A percentile compares a stretch with the other conserved stretches of the same genome.
Evolutionary conservation across 2,329 filamentous ascomycete species (phyloP).

Genomic region (Rutstroemia sp.): DNA sequence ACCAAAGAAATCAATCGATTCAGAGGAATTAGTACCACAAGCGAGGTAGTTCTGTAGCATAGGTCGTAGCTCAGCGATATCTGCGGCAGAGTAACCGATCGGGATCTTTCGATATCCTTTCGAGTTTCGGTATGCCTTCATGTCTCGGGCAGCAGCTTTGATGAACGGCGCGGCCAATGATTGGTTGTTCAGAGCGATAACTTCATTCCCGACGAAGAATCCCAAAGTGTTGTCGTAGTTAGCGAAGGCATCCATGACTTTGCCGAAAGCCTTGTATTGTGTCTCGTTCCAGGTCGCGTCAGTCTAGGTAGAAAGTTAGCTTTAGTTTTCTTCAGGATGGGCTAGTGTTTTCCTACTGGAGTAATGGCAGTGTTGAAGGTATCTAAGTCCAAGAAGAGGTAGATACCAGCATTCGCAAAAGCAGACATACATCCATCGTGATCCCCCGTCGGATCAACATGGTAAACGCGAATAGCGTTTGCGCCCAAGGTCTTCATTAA

Average conservation of each 20-base stretch:
- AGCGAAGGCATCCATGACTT: constrained; percentile 26
- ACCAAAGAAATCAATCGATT: constrained; percentile 75
- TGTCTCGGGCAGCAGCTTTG: constrained; percentile 72
- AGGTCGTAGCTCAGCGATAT: constrained; percentile 62
- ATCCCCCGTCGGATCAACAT: constrained; percentile 64
- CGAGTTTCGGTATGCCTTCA: constrained; percentile 71
- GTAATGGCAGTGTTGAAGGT: constrained; percentile 64
- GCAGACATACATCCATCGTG: constrained; percentile 76
- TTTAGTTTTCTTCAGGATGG: background rate
- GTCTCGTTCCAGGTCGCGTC: constrained; percentile 64
- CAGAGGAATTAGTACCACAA: constrained; percentile 61
- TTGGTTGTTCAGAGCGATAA: constrained; percentile 57
- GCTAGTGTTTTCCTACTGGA: constrained; percentile 37
- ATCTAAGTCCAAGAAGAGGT: constrained; percentile 77
- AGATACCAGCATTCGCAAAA: constrained; percentile 74
- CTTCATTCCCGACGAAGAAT: constrained; percentile 85
- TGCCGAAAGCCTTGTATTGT: constrained; percentile 48
- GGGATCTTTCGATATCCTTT: constrained; percentile 77
- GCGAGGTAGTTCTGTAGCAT: constrained; percentile 66
- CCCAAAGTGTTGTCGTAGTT: constrained; percentile 73
- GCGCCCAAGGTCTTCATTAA: constrained; percentile 76
- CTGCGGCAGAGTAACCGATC: constrained; percentile 80
- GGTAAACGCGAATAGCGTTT: constrained; percentile 83
- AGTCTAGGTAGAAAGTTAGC: constrained; percentile 34
- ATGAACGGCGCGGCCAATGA: constrained; percentile 69